These are phyloP conservation scores for Cicer judaicum DNA, from an alignment of 306 rosid species.

Conservation along the genomic window DNA sequence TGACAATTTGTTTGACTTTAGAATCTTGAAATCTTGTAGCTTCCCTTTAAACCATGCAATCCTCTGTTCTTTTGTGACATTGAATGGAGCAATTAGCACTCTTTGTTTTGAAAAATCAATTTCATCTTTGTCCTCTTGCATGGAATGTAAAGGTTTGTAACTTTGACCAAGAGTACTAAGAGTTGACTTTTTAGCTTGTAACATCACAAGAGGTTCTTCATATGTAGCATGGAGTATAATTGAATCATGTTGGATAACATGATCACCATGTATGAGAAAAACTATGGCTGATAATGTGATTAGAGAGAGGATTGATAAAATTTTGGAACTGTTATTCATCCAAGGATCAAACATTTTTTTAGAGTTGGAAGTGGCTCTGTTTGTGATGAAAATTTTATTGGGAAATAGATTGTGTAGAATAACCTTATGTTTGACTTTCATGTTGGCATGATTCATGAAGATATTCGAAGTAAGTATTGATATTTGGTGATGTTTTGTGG, in stretches of 20 bases:
- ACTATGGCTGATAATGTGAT: constrained; percentile 47
- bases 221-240: constrained; percentile 6
- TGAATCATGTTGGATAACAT: constrained; percentile 28
- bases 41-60: constrained; percentile 60
- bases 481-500: constrained; percentile 1
- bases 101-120: constrained; percentile 34
- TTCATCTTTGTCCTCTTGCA: constrained; percentile 42
- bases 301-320: constrained; percentile 47
- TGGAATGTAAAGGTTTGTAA: constrained; percentile 35
- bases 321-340: constrained; percentile 43
- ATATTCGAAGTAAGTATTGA: neutral
- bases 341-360: constrained; percentile 47
- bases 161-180: neutral
- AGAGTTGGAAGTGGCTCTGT: constrained; percentile 13
- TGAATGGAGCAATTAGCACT: constrained; percentile 54
- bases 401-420: too few relatives aligned
- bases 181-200: constrained; percentile 42
- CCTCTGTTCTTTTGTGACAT: constrained; percentile 55
- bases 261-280: constrained; percentile 48
- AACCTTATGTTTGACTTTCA: constrained; percentile 13
- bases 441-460: neutral
- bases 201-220: constrained; percentile 15
- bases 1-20: constrained; percentile 52
- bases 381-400: constrained; percentile 25
- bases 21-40: constrained; percentile 55